A percentile compares a stretch with the other conserved stretches of the same genome.
Evolutionary conservation across 1,284 basidiomycete genomes (phyloP).

Genomic region (Mycosarcoma mackinlayi): DNA sequence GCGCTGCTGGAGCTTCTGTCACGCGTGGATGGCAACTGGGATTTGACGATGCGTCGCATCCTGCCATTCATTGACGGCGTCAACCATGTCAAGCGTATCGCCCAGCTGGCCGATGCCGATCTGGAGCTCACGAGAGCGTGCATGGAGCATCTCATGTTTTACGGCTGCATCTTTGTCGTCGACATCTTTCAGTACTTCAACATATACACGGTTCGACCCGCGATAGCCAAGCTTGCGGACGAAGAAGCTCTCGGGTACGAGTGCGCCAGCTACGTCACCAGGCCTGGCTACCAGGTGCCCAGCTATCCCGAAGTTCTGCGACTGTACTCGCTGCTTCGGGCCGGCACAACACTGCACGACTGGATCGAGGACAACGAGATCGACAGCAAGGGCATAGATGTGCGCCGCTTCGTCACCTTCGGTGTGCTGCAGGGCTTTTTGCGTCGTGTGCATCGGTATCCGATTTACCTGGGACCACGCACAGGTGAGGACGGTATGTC

Average conservation of each 20-base stretch:
- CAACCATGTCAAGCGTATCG: conserved; percentile 90
- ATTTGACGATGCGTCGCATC: conserved; percentile 85
- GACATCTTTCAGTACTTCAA: conserved; percentile 95
- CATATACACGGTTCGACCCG: conserved; percentile 89
- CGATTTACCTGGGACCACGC: conserved; percentile 73
- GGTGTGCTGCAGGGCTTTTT: conserved; percentile 99
- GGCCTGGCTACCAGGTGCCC: conserved; percentile 72
- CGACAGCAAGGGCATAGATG: conserved; percentile 79
- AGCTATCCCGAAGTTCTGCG: conserved; percentile 74
- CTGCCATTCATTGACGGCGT: conserved; percentile 83
- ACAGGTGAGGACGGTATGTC: conserved; percentile 12
- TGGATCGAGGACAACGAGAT: conserved; percentile 85
- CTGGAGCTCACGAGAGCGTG: conserved; percentile 84
- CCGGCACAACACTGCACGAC: conserved; percentile 83
- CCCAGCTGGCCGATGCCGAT: conserved; percentile 90
- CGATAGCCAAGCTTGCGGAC: conserved; percentile 83
- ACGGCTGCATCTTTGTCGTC: conserved; percentile 93
- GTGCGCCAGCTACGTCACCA: conserved; percentile 88
- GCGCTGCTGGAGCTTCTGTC: conserved; percentile 84
- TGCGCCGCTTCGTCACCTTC: conserved; percentile 93
- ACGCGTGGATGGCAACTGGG: conserved; percentile 91
- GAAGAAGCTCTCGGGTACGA: conserved; percentile 84
- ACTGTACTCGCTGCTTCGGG: conserved; percentile 86
- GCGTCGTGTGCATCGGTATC: conserved; percentile 90
- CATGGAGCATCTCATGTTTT: conserved; percentile 93